A percentile compares a stretch with the other conserved stretches of the same genome.
Conservation (phyloP, 192 early-diverging fungal genomes). For the Chytriomyces hyalinus region DNA sequence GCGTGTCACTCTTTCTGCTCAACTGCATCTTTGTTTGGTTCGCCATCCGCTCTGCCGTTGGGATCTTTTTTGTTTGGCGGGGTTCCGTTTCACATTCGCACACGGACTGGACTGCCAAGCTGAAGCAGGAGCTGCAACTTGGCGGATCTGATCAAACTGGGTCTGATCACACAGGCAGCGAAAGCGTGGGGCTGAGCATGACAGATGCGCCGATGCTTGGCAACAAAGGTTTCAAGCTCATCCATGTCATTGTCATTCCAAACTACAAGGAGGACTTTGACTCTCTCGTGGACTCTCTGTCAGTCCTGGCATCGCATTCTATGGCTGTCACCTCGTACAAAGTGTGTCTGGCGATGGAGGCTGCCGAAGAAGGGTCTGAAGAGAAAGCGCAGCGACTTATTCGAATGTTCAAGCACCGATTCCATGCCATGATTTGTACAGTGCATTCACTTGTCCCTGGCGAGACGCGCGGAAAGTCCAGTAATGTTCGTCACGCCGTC, state of each 20-base stretch:
- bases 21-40: neutral
- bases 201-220: neutral
- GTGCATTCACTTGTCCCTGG: conserved; percentile 51
- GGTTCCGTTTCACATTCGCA: neutral
- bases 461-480: conserved; percentile 61
- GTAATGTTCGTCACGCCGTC: conserved; percentile 56
- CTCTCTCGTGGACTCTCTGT: conserved; percentile 55
- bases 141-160: too few relatives aligned
- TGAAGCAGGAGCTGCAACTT: too few relatives aligned
- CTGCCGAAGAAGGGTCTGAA: conserved; percentile 49
- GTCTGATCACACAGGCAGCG: neutral
- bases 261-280: conserved; percentile 63
- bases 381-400: conserved; percentile 49
- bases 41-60: neutral
- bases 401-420: conserved; percentile 47
- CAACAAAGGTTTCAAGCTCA: neutral
- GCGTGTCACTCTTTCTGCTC: neutral
- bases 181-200: neutral
- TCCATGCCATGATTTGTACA: conserved; percentile 54
- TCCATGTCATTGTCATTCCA: conserved; percentile 63
- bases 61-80: conserved; percentile 1
- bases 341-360: conserved; percentile 60
- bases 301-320: conserved; percentile 48
- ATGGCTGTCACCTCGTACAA: conserved; percentile 22
- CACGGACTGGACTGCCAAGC: neutral